A percentile compares a stretch with the other conserved stretches of the same genome.
These are phyloP conservation scores for Lepidium aucheri DNA, from an alignment of 345 rosid genomes.

Conservation along the genomic window DNA sequence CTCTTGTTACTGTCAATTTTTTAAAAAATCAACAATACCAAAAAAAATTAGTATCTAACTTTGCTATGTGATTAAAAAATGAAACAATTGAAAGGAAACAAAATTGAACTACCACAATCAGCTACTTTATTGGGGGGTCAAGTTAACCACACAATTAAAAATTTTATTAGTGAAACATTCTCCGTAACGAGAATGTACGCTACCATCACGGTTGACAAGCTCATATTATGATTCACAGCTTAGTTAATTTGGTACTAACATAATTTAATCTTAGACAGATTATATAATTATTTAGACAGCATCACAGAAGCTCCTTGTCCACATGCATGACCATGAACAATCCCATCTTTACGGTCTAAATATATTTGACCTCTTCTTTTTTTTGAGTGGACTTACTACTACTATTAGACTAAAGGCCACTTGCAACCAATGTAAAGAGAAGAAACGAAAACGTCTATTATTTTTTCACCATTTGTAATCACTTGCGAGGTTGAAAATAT, in stretches of 20 bases:
- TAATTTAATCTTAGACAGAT: too few species aligned
- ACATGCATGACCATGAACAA: constrained; percentile 16
- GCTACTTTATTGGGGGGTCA: background rate
- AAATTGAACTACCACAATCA: background rate
- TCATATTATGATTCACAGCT: background rate
- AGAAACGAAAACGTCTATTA: constrained; percentile 1
- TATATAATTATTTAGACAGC: background rate
- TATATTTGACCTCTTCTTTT: constrained; percentile 22
- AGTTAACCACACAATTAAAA: background rate
- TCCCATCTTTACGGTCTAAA: constrained; percentile 7
- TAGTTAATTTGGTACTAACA: background rate
- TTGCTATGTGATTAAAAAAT: background rate
- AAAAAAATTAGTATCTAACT: background rate
- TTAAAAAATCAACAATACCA: background rate
- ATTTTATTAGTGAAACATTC: background rate
- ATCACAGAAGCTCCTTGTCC: background rate
- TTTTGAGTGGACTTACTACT: too few species aligned
- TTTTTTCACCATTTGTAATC: background rate
- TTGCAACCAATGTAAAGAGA: too few species aligned
- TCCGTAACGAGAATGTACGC: background rate
- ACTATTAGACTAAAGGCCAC: too few species aligned
- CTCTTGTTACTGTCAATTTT: background rate
- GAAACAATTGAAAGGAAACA: background rate
- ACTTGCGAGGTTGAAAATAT: background rate
- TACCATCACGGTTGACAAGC: background rate